Evolutionary conservation across 768 basidiomycete genomes (phyloP).

Genomic region (Suillus decipiens): DNA sequence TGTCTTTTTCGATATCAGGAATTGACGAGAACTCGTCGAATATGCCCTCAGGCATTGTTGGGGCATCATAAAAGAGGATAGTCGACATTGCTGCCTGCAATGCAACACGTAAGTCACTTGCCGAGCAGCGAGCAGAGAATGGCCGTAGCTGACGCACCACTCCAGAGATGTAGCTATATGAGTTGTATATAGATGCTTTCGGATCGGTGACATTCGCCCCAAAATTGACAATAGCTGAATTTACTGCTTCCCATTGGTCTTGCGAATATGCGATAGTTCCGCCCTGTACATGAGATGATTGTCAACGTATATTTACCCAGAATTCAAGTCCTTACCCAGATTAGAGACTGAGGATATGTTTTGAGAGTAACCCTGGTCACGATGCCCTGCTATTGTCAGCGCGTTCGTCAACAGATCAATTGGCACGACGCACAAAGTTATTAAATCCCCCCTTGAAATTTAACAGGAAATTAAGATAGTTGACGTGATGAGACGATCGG

Average conservation of each 20-base stretch:
- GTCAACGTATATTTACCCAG: constrained; percentile 47
- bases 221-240: constrained; percentile 2
- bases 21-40: constrained; percentile 39
- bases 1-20: background rate
- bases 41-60: constrained; percentile 24
- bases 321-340: constrained; percentile 55
- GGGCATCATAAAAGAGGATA: constrained; percentile 62
- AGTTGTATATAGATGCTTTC: constrained; percentile 32
- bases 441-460: constrained; percentile 58
- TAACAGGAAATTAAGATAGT: background rate
- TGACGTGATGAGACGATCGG: constrained; percentile 11
- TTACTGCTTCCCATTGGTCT: constrained; percentile 8
- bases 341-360: constrained; percentile 50
- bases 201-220: background rate
- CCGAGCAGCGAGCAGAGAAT: constrained; percentile 6
- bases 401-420: constrained; percentile 11
- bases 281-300: constrained; percentile 38
- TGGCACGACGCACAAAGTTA: constrained; percentile 47
- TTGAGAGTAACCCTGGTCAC: constrained; percentile 59
- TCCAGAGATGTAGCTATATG: constrained; percentile 40
- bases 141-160: constrained; percentile 20
- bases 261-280: constrained; percentile 40
- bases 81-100: constrained; percentile 20
- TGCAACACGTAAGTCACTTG: constrained; percentile 24
- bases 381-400: constrained; percentile 50